Evolutionary conservation across 106 monocot species (phyloP), one percentile per base, ranked within the genome.

Genomic region (Dendrobium nobile): DNA sequence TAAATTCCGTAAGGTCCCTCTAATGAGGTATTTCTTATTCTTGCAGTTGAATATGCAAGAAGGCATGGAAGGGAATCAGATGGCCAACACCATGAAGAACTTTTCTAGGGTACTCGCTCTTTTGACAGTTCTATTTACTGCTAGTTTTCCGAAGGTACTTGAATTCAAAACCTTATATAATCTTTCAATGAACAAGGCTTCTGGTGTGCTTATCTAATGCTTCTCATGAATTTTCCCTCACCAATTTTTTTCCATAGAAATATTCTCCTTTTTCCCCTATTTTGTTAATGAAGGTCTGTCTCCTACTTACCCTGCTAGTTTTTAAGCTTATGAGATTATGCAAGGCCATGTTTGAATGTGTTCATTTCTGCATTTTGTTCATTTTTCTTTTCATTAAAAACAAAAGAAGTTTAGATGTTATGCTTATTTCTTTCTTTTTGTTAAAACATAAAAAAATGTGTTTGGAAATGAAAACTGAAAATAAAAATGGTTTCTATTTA

Each of bases 61-160:
- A 67, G 93, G 90, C 26, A 85, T 93, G 83, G 90, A 93, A 85
- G 93, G 92, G 43, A 93, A 93, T 88, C 90, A 88, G 27, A 90
- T 90, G 86, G 85, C 75, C 18, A 82, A 77, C 1, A 87, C 70
- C 4, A 90, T 90, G 90, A 93, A 93, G 82, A 93, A 88, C 41
- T 85, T 93, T 70, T 88, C 88, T 40, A 87, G 93, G 85, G 74
- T 85, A 15, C 77, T 93, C 56, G 90, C 86, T 37, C 48, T 93
- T 82, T 2, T 90, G 75, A 88, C 90, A 56, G 54, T 93, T n/a
- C 93, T 90, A 37, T 87, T 93, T 75, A 88, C 93, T 27, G 87
- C 87, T 22, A 43, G 33, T 77, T 90, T 93, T 45, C 93, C 93
- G 20, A 90, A 93, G 93, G 93, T 93, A 82, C 37, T 37, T 48